A percentile compares a stretch with the other conserved stretches of the same genome.
Evolutionary conservation across 2,329 filamentous ascomycete species (phyloP).

Genomic region (Zasmidium angulare): DNA sequence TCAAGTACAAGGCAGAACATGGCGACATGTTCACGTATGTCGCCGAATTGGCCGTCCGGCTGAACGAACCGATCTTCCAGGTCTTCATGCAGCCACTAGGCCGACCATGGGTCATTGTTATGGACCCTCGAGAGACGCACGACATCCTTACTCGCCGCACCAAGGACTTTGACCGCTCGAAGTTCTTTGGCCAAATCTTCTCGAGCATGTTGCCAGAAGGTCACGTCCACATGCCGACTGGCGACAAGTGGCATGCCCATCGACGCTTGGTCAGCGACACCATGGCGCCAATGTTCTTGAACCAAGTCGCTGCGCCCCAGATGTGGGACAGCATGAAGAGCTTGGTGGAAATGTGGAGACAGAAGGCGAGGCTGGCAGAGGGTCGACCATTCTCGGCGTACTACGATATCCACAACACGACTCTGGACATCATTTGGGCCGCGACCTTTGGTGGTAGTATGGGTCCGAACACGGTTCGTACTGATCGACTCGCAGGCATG

Average conservation of each 20-base stretch:
- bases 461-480: constrained; percentile 25
- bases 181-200: constrained; percentile 34
- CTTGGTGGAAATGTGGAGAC: constrained; percentile 35
- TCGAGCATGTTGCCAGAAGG: constrained; percentile 23
- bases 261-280: constrained; percentile 29
- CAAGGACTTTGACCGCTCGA: constrained; percentile 48
- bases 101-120: constrained; percentile 46
- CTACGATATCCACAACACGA: constrained; percentile 38
- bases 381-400: constrained; percentile 35
- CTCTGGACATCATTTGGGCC: constrained; percentile 43
- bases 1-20: constrained; percentile 38
- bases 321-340: constrained; percentile 25
- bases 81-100: constrained; percentile 48
- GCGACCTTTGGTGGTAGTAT: constrained; percentile 39
- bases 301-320: constrained; percentile 30
- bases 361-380: constrained; percentile 31
- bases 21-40: constrained; percentile 23
- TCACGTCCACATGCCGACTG: constrained; percentile 27
- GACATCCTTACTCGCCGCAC: constrained; percentile 47
- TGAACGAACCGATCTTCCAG: constrained; percentile 47
- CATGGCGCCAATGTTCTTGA: constrained; percentile 31
- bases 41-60: constrained; percentile 9
- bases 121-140: constrained; percentile 45
- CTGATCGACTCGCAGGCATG: constrained; percentile 10
- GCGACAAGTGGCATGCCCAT: constrained; percentile 29